Conservation (phyloP, 2,329 filamentous ascomycete species). For the Fusarium hainanense region DNA sequence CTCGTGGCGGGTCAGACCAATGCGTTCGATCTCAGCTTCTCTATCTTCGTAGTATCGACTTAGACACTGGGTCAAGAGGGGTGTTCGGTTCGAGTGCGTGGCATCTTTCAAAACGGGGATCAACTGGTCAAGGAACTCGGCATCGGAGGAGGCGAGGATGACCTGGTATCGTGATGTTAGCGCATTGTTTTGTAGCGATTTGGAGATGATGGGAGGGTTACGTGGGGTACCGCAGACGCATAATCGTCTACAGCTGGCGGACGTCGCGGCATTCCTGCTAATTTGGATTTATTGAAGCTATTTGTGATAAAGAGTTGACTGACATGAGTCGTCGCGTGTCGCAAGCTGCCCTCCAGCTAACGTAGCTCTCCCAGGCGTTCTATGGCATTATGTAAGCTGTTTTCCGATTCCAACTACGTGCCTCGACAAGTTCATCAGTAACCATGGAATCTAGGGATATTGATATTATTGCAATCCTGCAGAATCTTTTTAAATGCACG, state of each 20-base stretch:
- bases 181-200: not conserved
- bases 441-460: not conserved
- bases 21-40: constrained; percentile 90
- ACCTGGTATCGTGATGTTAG: constrained; percentile 67
- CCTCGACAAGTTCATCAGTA: not conserved
- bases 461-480: not conserved
- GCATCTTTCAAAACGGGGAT: constrained; percentile 96
- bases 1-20: constrained; percentile 95
- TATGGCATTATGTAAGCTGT: not conserved
- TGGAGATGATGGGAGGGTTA: constrained; percentile 42
- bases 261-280: constrained; percentile 57
- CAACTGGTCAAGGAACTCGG: constrained; percentile 94
- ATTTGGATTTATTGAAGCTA: constrained; percentile 15
- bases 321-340: constrained; percentile 33
- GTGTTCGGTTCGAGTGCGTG: constrained; percentile 77
- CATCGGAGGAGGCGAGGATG: constrained; percentile 88
- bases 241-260: constrained; percentile 61
- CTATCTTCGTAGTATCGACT: constrained; percentile 83
- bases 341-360: constrained; percentile 18
- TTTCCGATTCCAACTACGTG: not conserved
- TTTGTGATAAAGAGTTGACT: constrained; percentile 22
- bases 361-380: constrained; percentile 11
- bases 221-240: constrained; percentile 59
- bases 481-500: rapidly evolving
- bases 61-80: constrained; percentile 77